Evolutionary conservation across 179 eudicot genomes (phyloP).

Genomic region (Dionaea muscipula): DNA sequence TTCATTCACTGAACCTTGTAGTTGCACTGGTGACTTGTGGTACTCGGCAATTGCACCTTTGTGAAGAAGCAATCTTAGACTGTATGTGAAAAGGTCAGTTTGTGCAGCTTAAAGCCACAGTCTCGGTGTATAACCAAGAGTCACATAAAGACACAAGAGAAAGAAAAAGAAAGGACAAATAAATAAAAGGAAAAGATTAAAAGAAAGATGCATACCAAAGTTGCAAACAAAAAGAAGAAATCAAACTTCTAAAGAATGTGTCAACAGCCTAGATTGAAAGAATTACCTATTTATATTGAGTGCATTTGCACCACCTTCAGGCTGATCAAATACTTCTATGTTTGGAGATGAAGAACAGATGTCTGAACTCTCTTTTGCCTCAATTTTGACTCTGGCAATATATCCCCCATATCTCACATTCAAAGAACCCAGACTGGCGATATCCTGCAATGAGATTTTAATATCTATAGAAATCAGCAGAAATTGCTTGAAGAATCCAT

Average conservation of each 20-base stretch:
- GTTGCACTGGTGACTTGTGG: conserved; percentile 23
- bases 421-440: conserved; percentile 72
- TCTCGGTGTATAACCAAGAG: no score
- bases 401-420: conserved; percentile 82
- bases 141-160: no score
- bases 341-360: conserved; percentile 27
- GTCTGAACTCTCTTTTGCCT: conserved; percentile 33
- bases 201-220: neutral
- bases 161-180: neutral
- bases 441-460: conserved; percentile 48
- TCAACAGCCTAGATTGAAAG: conserved; percentile 7
- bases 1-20: conserved; percentile 32
- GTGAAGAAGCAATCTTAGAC: conserved; percentile 89
- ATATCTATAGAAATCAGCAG: conserved; percentile 6
- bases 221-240: neutral
- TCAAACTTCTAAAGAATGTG: neutral
- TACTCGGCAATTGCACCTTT: conserved; percentile 38
- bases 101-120: no score
- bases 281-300: conserved; percentile 90
- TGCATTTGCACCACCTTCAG: conserved; percentile 96
- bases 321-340: conserved; percentile 64
- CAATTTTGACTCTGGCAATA: conserved; percentile 71
- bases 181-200: no score
- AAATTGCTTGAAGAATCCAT: conserved; percentile 5
- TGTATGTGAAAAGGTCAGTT: conserved; percentile 24